These are phyloP conservation scores for Chlorella sorokiniana DNA, from an alignment of 139 green algal genomes.

Conservation along the genomic window DNA sequence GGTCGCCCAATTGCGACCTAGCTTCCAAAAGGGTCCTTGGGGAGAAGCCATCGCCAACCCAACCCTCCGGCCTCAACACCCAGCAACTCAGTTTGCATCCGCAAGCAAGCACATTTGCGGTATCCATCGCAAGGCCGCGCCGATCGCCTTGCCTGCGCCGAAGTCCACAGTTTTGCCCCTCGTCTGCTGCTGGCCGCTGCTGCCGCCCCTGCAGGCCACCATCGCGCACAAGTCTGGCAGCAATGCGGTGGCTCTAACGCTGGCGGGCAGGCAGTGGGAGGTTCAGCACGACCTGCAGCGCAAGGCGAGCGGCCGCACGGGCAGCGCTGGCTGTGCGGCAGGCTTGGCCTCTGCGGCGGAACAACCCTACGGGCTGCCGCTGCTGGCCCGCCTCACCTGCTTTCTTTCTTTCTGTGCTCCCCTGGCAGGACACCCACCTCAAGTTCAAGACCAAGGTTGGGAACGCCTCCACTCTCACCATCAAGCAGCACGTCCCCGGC, in stretches of 20 bases:
- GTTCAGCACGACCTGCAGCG: neutral
- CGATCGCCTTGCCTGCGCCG: too few relatives aligned
- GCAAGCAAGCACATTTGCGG: too few relatives aligned
- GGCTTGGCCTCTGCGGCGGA: neutral
- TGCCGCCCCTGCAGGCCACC: neutral
- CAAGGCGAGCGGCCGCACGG: neutral
- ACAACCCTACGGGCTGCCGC: neutral
- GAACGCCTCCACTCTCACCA: neutral
- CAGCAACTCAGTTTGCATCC: too few relatives aligned
- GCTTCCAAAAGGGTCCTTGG: neutral
- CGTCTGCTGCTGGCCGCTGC: neutral
- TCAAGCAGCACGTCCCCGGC: conserved; percentile 9
- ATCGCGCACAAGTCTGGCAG: neutral
- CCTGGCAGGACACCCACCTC: conserved; percentile 16
- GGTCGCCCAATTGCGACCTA: neutral
- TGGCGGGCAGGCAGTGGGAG: neutral
- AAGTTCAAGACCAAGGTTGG: conserved; percentile 14
- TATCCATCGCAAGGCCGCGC: too few relatives aligned
- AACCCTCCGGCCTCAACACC: neutral
- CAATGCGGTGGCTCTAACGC: neutral
- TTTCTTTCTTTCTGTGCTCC: neutral
- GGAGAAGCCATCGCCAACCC: neutral
- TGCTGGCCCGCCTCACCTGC: neutral
- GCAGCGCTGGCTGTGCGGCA: neutral
- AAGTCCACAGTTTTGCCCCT: too few relatives aligned